phyloP scores from a whole-genome alignment of 1,139 yeast species.

The Suhomyces chickasaworum region DNA sequence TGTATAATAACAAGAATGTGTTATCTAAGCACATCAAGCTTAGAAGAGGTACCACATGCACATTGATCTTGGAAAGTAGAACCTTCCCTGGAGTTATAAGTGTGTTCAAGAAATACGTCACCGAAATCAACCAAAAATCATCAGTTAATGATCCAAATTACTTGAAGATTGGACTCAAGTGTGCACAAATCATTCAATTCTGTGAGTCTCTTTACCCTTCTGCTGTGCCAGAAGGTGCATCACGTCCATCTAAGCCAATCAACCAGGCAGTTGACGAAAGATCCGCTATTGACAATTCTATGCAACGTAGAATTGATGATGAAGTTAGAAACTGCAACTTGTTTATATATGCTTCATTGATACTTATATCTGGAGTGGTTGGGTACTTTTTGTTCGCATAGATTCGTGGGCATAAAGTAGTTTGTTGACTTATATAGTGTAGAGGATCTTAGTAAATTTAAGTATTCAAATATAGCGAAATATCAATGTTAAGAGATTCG shows the following conservation, averaged over 20 bases:
- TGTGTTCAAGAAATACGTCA: slow-evolving; percentile 73
- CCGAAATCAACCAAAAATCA: slow-evolving; percentile 76
- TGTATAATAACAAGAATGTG: slow-evolving; percentile 78
- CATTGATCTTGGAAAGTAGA: slow-evolving; percentile 71
- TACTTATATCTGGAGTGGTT: slow-evolving; percentile 3
- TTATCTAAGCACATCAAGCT: slow-evolving; percentile 78
- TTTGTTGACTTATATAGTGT: background rate
- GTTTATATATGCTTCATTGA: slow-evolving; percentile 2
- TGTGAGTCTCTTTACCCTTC: slow-evolving; percentile 74
- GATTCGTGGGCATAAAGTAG: background rate
- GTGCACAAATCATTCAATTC: slow-evolving; percentile 86
- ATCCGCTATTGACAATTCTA: slow-evolving; percentile 33
- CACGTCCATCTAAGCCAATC: slow-evolving; percentile 23
- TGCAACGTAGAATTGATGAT: slow-evolving; percentile 27
- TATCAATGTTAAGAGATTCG: background rate
- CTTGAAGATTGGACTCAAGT: slow-evolving; percentile 75
- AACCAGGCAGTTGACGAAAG: slow-evolving; percentile 31
- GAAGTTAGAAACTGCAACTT: slow-evolving; percentile 28
- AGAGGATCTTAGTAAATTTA: background rate
- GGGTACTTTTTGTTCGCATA: slow-evolving; percentile 1
- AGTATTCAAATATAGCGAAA: background rate
- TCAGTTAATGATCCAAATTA: slow-evolving; percentile 85
- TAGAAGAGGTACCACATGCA: slow-evolving; percentile 88
- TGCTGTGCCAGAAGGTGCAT: slow-evolving; percentile 37
- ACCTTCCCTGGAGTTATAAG: slow-evolving; percentile 74